phyloP scores from a whole-genome alignment of 257 asterid genomes.

The Avicennia marina region DNA sequence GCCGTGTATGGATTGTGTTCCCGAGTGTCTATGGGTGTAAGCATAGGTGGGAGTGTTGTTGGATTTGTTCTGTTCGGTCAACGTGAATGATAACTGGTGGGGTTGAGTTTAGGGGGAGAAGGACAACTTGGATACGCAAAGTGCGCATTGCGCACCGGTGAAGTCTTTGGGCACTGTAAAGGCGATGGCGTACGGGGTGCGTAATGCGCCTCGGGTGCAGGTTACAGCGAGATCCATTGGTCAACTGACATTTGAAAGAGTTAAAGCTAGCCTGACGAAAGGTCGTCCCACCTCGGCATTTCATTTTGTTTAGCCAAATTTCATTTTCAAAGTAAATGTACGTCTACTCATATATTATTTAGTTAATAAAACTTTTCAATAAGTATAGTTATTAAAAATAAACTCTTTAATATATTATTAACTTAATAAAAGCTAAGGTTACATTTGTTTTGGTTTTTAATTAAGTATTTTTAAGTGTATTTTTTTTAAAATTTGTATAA shows the following conservation, averaged over 20 bases:
- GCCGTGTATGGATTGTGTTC: not conserved
- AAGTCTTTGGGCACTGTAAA: conserved; percentile 28
- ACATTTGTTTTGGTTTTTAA: too few relatives aligned
- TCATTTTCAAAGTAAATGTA: too few relatives aligned
- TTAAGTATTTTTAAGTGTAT: too few relatives aligned
- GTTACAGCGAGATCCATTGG: conserved; percentile 13
- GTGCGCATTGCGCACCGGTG: conserved; percentile 48
- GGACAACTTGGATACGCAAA: conserved; percentile 52
- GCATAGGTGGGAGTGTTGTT: conserved; percentile 11
- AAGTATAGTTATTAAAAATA: too few relatives aligned
- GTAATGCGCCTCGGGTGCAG: conserved; percentile 35
- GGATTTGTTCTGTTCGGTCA: conserved; percentile 33
- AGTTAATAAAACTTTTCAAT: too few relatives aligned
- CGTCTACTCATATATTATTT: too few relatives aligned
- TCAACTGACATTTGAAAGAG: conserved; percentile 46
- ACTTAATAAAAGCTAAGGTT: too few relatives aligned
- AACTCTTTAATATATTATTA: too few relatives aligned
- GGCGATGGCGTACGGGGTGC: conserved; percentile 26
- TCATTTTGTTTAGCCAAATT: not conserved
- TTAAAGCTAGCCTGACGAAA: conserved; percentile 12
- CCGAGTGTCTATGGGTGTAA: not conserved
- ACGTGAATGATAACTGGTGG: conserved; percentile 39
- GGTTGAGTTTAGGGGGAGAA: conserved; percentile 24
- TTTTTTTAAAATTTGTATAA: too few relatives aligned
- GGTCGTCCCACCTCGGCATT: conserved; percentile 22